Percentiles rank a stretch among this genome's conserved stretches.
These are phyloP conservation scores for Microbotryum intermedium DNA, from an alignment of 1,284 basidiomycete genomes.

Conservation along the genomic window DNA sequence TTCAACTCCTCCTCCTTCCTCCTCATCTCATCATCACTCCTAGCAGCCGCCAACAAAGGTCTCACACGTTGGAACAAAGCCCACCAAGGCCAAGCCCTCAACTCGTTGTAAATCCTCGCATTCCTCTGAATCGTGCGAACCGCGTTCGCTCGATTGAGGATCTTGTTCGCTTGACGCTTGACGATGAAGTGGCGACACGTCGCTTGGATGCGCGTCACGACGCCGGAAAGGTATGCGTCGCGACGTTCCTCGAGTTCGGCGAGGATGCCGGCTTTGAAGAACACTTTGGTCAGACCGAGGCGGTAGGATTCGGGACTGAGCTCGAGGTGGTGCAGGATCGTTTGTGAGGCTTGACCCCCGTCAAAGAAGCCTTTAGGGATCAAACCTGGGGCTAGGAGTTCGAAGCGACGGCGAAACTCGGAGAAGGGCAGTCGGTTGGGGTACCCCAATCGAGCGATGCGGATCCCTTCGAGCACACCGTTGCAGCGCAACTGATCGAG, in stretches of 20 bases:
- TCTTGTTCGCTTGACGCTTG: constrained; percentile 85
- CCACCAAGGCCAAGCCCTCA: constrained; percentile 99
- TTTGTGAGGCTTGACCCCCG: constrained; percentile 81
- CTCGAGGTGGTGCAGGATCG: constrained; percentile 87
- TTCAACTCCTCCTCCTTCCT: constrained; percentile 79
- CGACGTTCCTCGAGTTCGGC: constrained; percentile 95
- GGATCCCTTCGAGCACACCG: constrained; percentile 97
- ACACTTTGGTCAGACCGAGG: constrained; percentile 94
- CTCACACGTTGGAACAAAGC: constrained; percentile 88
- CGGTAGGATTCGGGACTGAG: constrained; percentile 77
- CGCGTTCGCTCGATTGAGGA: constrained; percentile 84
- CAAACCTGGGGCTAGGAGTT: constrained; percentile 86
- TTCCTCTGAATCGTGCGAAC: constrained; percentile 90
- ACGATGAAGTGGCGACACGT: constrained; percentile 76
- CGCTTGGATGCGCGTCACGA: constrained; percentile 84
- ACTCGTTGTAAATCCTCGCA: constrained; percentile 77
- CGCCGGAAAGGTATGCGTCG: constrained; percentile 74
- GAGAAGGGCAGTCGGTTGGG: constrained; percentile 94
- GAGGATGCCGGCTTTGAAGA: constrained; percentile 97
- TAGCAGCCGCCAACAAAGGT: constrained; percentile 82
- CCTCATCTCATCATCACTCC: constrained; percentile 84
- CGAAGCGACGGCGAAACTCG: constrained; percentile 95
- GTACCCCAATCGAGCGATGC: constrained; percentile 94
- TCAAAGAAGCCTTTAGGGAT: constrained; percentile 94
- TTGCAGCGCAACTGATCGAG: constrained; percentile 96